Conservation (phyloP, 441 rosid genomes). For the Populus hybrid region DNA sequence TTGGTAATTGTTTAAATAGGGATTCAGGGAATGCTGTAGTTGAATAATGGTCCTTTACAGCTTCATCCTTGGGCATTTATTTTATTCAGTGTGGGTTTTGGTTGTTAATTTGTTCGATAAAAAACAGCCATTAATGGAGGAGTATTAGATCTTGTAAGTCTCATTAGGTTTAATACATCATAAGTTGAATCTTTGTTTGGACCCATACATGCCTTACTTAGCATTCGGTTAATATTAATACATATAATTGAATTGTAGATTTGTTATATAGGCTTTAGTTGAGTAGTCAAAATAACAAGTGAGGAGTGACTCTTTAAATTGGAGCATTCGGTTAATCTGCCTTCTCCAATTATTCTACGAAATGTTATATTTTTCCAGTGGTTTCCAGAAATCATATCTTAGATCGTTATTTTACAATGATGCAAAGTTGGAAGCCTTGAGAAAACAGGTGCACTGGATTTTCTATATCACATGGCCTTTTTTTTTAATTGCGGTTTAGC, state of each 20-base stretch:
- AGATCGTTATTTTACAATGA: too few relatives aligned
- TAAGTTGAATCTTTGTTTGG: not conserved
- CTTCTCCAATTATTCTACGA: too few relatives aligned
- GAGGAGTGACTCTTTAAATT: too few relatives aligned
- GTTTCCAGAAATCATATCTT: too few relatives aligned
- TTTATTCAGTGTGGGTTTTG: not conserved
- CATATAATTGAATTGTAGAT: not conserved
- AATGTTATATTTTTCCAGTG: too few relatives aligned
- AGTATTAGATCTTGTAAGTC: not conserved
- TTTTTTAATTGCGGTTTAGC: not conserved
- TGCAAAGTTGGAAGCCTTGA: not conserved
- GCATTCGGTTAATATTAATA: not conserved
- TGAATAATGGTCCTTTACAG: not conserved
- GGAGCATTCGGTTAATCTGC: too few relatives aligned
- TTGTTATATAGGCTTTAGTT: too few relatives aligned
- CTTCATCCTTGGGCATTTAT: not conserved
- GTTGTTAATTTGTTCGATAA: conserved; percentile 7
- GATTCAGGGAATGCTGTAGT: not conserved
- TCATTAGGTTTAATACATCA: not conserved
- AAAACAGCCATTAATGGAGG: not conserved
- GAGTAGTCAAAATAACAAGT: too few relatives aligned
- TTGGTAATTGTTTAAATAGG: not conserved
- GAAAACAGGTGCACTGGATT: not conserved
- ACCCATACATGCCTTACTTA: not conserved
- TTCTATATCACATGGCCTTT: not conserved